Evolutionary conservation across 2,329 filamentous ascomycete species (phyloP), one percentile per base, ranked within the genome.

Genomic region (Ambrosiella beaveri): DNA sequence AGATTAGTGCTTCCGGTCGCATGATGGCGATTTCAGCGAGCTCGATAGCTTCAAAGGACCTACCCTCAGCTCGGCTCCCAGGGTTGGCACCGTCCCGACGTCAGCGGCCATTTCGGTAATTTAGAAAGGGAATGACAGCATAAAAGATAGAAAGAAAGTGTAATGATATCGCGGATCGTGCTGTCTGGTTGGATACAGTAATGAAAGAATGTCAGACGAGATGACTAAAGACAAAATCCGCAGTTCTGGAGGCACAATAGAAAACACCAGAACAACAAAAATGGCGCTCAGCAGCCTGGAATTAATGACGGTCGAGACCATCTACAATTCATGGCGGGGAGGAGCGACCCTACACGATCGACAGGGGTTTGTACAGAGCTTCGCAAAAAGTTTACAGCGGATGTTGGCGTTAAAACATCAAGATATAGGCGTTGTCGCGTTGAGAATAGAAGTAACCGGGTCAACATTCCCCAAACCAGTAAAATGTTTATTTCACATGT

Each of bases 11-110:
- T 45, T 51, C 35, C 37, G 40, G 57, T 13, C n/a, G 38, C 40
- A 38, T 12, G 12, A 58, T 37, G 19, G 19, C 38, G 2, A 39
- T 7, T 9, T 13, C 8, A 35, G 27, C 35, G n/a, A 35, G 15
- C 50, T 37, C 50, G n/a, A n/a, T 19, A 44, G 27, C 47, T 51
- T 37, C 47, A n/a, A n/a, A 6, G 44, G 49, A 68, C 72, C 62
- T 74, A 90, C 89, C 85, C 95, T 97, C 70, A 97, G 78, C 75
- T 96, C 90, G 60, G 85, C 81, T 73, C 93, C 93, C 72, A 98
- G 95, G 65, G 87, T 86, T 68, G 88, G 88, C 73, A 82, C 78
- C 68, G 79, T 81, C 65, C 94, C 88, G 71, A 88, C 79, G 71
- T 90, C 86, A 68, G 53, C 41, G 53, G 85, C 83, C 88, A 94